Evolutionary conservation across 768 basidiomycete genomes (phyloP).

Genomic region (Lactifluus echinatus): DNA sequence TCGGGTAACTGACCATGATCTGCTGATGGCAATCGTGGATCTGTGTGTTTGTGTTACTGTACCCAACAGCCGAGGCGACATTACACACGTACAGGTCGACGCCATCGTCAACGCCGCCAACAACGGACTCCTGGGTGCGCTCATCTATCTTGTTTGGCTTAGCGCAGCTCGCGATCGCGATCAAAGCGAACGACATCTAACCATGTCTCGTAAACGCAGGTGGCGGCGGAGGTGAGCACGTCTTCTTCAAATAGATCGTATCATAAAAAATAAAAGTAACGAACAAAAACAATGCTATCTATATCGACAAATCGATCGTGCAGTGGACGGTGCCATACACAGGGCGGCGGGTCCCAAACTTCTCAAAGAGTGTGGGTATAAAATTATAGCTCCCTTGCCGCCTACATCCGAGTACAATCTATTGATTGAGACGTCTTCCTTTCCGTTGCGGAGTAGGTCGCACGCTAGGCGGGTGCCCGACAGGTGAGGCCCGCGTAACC

Average conservation of each 20-base stretch:
- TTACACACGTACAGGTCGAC: constrained; percentile 62
- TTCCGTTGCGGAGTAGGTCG: constrained; percentile 32
- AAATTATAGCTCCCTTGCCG: background rate
- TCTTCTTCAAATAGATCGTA: background rate
- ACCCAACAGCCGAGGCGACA: constrained; percentile 69
- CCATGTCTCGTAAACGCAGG: constrained; percentile 33
- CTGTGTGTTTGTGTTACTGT: too few relatives aligned
- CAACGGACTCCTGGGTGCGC: constrained; percentile 52
- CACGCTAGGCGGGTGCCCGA: constrained; percentile 54
- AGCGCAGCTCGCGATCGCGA: background rate
- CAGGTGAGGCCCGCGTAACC: constrained; percentile 75
- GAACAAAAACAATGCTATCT: too few relatives aligned
- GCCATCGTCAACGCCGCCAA: constrained; percentile 82
- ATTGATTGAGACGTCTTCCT: background rate
- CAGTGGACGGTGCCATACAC: constrained; percentile 82
- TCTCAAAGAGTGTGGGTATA: constrained; percentile 51
- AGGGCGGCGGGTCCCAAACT: constrained; percentile 59
- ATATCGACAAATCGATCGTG: background rate
- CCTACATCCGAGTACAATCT: background rate
- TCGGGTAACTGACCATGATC: too few relatives aligned
- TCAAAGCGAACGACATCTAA: background rate
- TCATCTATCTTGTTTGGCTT: background rate
- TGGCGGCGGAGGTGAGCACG: constrained; percentile 60
- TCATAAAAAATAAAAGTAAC: background rate
- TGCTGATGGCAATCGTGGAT: too few relatives aligned